Conservation (phyloP, 2,329 filamentous ascomycete species). For the Xylariaceae sp. region DNA sequence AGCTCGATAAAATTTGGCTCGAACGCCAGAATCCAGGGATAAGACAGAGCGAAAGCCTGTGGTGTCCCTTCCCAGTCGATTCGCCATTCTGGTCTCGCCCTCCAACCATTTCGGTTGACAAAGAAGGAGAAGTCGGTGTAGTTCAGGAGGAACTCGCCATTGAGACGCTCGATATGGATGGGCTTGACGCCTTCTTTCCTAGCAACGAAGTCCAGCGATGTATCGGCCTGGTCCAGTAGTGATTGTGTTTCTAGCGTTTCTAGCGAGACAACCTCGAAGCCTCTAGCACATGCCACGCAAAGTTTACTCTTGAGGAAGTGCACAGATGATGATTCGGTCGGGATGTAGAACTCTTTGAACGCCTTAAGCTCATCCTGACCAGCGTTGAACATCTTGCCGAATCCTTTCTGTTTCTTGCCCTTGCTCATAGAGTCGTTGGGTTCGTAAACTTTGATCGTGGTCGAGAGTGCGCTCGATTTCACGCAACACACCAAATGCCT, state of each 20-base stretch:
- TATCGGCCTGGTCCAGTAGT: conserved; percentile 95
- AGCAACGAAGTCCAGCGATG: conserved; percentile 94
- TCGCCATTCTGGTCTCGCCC: conserved; percentile 92
- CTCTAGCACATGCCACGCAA: conserved; percentile 92
- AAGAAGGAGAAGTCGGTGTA: conserved; percentile 99
- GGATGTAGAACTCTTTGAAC: conserved; percentile 99
- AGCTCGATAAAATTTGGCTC: conserved; percentile 98
- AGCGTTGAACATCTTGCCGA: conserved; percentile 92
- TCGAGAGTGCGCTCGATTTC: conserved; percentile 90
- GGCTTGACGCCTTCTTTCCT: conserved; percentile 92
- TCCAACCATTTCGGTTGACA: conserved; percentile 97
- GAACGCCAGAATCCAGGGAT: conserved; percentile 96
- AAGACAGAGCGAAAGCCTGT: conserved; percentile 89
- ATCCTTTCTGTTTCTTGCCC: conserved; percentile 93
- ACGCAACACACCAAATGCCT: conserved; percentile 95
- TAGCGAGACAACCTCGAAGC: conserved; percentile 95
- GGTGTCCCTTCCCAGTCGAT: conserved; percentile 97
- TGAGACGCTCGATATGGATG: conserved; percentile 95
- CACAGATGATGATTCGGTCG: conserved; percentile 95
- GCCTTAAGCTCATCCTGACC: conserved; percentile 95
- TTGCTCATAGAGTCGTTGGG: conserved; percentile 93
- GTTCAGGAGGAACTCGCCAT: conserved; percentile 95
- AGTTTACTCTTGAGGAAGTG: conserved; percentile 97
- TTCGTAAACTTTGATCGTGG: conserved; percentile 99
- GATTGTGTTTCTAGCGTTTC: conserved; percentile 99